A percentile compares a stretch with the other conserved stretches of the same genome.
phyloP scores from a whole-genome alignment of 164 flowering plant genomes.

The Stephania cephalantha region DNA sequence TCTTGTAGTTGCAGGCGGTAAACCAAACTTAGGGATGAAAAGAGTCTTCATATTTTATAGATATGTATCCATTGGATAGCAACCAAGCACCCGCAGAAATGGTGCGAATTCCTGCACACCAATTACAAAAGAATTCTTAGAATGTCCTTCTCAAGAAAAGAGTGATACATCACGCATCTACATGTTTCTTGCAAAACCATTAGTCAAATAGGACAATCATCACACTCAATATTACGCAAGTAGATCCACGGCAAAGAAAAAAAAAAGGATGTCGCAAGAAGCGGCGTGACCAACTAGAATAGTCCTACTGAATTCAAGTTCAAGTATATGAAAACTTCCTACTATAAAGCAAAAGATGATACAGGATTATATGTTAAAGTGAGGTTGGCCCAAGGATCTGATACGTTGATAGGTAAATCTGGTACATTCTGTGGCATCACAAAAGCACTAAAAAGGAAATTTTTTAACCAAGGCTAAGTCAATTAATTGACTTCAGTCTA shows the following conservation, averaged over 20 bases:
- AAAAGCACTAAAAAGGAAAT: background rate
- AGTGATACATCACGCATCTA: background rate
- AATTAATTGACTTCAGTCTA: background rate
- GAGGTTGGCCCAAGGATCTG: background rate
- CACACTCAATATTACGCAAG: too few relatives aligned
- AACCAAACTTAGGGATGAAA: background rate
- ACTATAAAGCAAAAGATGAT: background rate
- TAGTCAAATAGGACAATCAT: too few relatives aligned
- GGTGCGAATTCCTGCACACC: conserved; percentile 45
- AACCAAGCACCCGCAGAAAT: conserved; percentile 49
- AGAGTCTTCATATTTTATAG: conserved; percentile 14
- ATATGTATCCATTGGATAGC: conserved; percentile 56
- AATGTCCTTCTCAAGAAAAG: background rate
- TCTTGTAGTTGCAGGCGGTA: conserved; percentile 4
- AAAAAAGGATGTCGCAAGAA: too few relatives aligned
- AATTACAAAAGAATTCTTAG: background rate
- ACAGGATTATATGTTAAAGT: background rate
- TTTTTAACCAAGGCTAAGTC: background rate
- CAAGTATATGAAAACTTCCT: background rate
- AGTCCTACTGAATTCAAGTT: background rate
- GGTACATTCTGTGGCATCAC: background rate
- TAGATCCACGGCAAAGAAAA: background rate
- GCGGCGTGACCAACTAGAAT: too few relatives aligned
- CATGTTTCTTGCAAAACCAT: too few relatives aligned
- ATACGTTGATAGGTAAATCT: too few relatives aligned